Evolutionary conservation across 179 eudicot species (phyloP), one percentile per base, ranked within the genome.

Genomic region (Gypsophila paniculata): DNA sequence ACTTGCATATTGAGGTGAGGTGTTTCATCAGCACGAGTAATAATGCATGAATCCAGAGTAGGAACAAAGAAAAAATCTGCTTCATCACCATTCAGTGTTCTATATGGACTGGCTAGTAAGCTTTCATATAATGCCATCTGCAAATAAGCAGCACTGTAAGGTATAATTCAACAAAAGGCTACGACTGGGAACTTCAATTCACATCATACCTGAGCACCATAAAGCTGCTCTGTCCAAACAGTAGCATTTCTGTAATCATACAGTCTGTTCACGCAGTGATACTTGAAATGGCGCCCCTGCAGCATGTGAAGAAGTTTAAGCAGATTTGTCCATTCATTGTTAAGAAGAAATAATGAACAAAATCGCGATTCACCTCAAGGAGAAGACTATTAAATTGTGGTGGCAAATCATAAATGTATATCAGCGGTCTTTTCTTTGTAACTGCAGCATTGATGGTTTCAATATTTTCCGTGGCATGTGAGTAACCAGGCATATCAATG

Each of bases 51-150:
- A 83, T 91, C 97, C 77, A 91, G 97, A 49, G 91, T 85, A 44
- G 98, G 98, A 69, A 93, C 97, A 48, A 84, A 91, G 79, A 86
- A 93, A 77, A 86, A 93, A 74, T 93, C 97, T 68, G 98, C 98
- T 86, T 93, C 97, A 61, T 93, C 90, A 29, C 93, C 98, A 54
- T 93, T 83, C 77, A 88, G 58, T 55, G 98, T 93, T 76, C 98
- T 85, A 78, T 86, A 77, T 67, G 93, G 86, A 78, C 97, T 93
- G 58, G 97, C 93, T 70, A 93, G 78, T 60, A 93, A 21, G 75
- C 96, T 91, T 79, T 93, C 98, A 61, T 88, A 91, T 25, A 93
- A 72, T 75, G 98, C 91, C 88, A 93, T 88, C 98, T 93, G 89
- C 72, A 78, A 60, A 69, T 53, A 71, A 74, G 34, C 17, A 64